Evolutionary conservation across 345 rosid species (phyloP), one percentile per base, ranked within the genome.

Genomic region (Luvunga scandens): DNA sequence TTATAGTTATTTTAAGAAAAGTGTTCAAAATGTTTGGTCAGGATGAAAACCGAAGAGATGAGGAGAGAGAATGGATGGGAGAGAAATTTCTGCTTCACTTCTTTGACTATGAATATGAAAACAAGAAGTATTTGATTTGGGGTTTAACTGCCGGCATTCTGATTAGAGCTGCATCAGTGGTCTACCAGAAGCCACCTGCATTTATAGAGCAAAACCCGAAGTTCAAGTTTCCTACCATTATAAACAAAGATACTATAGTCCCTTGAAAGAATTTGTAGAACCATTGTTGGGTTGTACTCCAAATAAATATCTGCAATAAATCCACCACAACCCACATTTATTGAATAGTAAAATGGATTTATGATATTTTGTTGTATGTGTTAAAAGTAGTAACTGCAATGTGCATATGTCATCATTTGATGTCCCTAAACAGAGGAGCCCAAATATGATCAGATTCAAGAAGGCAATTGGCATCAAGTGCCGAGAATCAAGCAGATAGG

Each of bases 21-120:
- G 56, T 74, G 38, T 24, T 57, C 13, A n/a, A 75, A 34, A 48
- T 66, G 36, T 75, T 72, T 71, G 66, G 62, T 67, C 84, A 94
- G 98, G 95, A 92, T 77, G 92, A 91, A 83, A 90, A 90, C 62
- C 86, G 97, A 55, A 84, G 88, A 71, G 84, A 66, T 33, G 94
- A 93, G 79, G 95, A 90, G 66, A 83, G 83, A 80, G 97, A 92
- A 71, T 89, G 94, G 95, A 84, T 84, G 90, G 98, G 92, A 9
- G 84, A 83, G 45, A 86, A 86, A 82, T 90, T 81, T 81, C 78
- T 89, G 70, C 28, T 94, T 77, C 94, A 92, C 69, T 88, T 71
- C 81, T 94, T 94, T 77, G 89, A 91, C 73, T 89, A 90, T 68
- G 83, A 84, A 81, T 79, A 85, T 24, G 87, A 71, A 68, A 85